Base-by-base conservation (phyloP, 1,139 yeast genomes). In the Taphrina betulina region DNA sequence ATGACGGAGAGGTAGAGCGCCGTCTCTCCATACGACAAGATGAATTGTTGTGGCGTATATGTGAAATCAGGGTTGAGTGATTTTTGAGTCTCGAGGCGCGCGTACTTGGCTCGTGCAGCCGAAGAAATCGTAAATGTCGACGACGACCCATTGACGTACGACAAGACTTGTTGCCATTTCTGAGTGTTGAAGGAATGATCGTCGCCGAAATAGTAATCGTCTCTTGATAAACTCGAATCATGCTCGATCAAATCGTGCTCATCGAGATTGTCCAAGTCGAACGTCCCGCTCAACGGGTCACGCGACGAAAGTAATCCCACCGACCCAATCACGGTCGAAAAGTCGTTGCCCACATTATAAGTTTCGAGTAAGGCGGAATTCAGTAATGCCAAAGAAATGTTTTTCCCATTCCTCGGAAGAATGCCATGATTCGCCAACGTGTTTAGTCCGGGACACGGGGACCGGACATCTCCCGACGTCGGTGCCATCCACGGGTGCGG, bases 401-500 rank as follows among this genome's bases (percentile, higher is more conserved):
- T 44, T 16, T 38, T 38, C 22, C 53, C 53, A 19, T 36, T 36
- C 22, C 41, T 23, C 7, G 53, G 53, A 12, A 46, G 16, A 29
- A 46, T 36, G 53, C 53, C 53, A 31, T 46, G 53, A 33, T 46
- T 46, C 7, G 53, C 53, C 12, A 46, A 44, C 2, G 44, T 10
- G 17, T 46, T 46, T 20, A 46, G 53, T n/a, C 43, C 52, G 8
- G 53, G 53, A 38, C 53, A 46, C 5, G 53, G 53, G 8, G 53
- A 46, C 5, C 53, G 43, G 36, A 46, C 53, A 29, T 46, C 53
- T 8, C 53, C 53, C 16, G 31, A 10, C 12, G 44, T 44, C 14
- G 53, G 43, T 2, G 53, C 43, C 16, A 46, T 46, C 53, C 53
- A 46, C 19, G 53, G 53, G 29, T 46, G 53, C 14, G 53, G 53